phyloP scores from a whole-genome alignment of 768 basidiomycete species.

The Lepiota venenata region DNA sequence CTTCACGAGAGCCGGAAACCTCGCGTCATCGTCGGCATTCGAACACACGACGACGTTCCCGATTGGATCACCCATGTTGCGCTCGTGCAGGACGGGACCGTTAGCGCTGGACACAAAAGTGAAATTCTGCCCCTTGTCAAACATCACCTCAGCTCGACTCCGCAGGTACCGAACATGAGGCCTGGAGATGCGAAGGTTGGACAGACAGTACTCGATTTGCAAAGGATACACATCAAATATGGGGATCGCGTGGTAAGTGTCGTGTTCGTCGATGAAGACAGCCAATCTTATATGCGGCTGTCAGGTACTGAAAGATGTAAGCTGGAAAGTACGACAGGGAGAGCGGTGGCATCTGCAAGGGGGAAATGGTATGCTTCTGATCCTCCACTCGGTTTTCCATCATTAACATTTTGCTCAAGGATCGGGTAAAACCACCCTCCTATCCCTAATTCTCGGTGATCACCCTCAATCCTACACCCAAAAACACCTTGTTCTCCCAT shows the following conservation, averaged over 20 bases:
- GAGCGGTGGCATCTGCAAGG: conserved; percentile 92
- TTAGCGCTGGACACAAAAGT: conserved; percentile 49
- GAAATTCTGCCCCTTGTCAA: conserved; percentile 31
- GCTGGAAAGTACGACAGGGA: conserved; percentile 80
- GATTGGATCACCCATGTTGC: conserved; percentile 72
- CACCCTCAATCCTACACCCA: conserved; percentile 95
- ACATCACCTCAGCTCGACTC: neutral
- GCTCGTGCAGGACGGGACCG: conserved; percentile 42
- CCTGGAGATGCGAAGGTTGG: conserved; percentile 4
- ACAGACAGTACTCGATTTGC: conserved; percentile 51
- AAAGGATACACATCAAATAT: conserved; percentile 70
- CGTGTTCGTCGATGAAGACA: neutral
- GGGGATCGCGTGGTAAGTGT: conserved; percentile 51
- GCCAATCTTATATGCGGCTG: neutral
- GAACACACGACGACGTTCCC: conserved; percentile 70
- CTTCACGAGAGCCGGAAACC: conserved; percentile 18
- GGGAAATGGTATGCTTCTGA: conserved; percentile 60
- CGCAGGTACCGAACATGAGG: neutral
- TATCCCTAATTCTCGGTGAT: conserved; percentile 88
- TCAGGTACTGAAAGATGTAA: conserved; percentile 73
- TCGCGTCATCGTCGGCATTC: conserved; percentile 27
- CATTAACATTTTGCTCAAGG: conserved; percentile 40
- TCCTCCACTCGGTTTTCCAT: neutral
- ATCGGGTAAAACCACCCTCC: conserved; percentile 92
- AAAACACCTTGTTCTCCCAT: conserved; percentile 32